phyloP scores from a whole-genome alignment of 2,329 filamentous ascomycete genomes.

The Eurotiales sp. region DNA sequence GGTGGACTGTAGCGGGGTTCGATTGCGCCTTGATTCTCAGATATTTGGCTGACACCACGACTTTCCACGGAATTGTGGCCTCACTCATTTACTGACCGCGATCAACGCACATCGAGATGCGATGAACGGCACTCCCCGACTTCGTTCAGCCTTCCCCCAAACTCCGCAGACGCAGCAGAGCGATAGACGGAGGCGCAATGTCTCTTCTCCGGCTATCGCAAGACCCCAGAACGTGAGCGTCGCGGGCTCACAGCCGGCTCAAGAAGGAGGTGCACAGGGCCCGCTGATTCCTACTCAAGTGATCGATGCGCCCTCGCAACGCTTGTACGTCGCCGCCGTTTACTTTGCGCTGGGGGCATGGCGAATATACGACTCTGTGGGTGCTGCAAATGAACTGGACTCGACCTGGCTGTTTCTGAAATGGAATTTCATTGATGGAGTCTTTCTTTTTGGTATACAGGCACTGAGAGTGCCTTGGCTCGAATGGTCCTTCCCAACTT shows the following conservation, averaged over 20 bases:
- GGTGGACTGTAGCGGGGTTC: no score
- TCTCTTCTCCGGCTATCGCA: conserved; percentile 24
- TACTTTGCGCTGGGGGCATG: conserved; percentile 74
- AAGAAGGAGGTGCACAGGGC: conserved; percentile 23
- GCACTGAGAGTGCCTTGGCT: conserved; percentile 92
- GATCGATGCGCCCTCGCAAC: conserved; percentile 85
- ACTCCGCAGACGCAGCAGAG: conserved; percentile 57
- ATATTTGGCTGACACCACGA: neutral
- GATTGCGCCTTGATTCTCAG: neutral
- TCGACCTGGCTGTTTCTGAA: conserved; percentile 92
- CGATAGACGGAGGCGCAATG: conserved; percentile 12
- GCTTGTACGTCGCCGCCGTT: conserved; percentile 78
- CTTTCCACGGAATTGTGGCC: neutral
- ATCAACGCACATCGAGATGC: conserved; percentile 49
- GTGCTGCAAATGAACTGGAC: conserved; percentile 74
- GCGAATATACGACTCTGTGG: conserved; percentile 82
- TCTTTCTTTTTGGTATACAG: conserved; percentile 83
- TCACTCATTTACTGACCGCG: neutral
- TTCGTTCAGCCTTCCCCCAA: conserved; percentile 76
- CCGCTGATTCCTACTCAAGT: conserved; percentile 78
- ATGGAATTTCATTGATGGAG: conserved; percentile 83
- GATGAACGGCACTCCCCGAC: conserved; percentile 79
- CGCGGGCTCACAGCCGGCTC: conserved; percentile 19
- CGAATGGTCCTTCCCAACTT: conserved; percentile 76
- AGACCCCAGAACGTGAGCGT: conserved; percentile 22